Evolutionary conservation across 2,329 filamentous ascomycete species (phyloP).

Genomic region (Cladosporium sp.): DNA sequence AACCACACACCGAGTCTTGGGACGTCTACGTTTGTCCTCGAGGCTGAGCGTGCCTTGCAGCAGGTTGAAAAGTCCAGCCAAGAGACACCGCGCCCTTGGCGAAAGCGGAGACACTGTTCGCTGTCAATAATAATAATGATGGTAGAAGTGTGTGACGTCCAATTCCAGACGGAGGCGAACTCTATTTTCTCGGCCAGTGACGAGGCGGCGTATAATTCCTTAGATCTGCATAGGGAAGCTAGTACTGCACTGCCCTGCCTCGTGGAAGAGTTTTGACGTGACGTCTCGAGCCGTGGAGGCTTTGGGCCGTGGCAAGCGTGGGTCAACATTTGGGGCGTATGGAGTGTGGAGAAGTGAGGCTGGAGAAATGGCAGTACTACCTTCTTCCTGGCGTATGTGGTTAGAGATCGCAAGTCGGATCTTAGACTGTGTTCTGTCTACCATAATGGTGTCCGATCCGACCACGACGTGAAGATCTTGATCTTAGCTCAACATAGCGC

Average conservation of each 20-base stretch:
- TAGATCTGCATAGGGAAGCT: background rate
- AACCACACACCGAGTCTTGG: background rate
- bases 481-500: background rate
- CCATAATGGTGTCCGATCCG: background rate
- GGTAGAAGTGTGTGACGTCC: background rate
- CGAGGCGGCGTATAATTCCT: background rate
- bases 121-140: background rate
- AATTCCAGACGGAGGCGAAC: background rate
- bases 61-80: background rate
- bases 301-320: background rate
- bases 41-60: background rate
- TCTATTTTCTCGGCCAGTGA: background rate
- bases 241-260: background rate
- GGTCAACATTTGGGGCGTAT: background rate
- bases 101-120: background rate
- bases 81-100: background rate
- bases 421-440: background rate
- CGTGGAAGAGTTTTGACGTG: background rate
- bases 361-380: background rate
- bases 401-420: background rate
- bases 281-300: background rate
- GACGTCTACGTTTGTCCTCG: constrained; percentile 5
- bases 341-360: background rate
- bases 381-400: background rate
- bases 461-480: background rate